These are phyloP conservation scores for Balamuthia mandrillaris DNA, from an alignment of 208 protist genomes.

Conservation along the genomic window DNA sequence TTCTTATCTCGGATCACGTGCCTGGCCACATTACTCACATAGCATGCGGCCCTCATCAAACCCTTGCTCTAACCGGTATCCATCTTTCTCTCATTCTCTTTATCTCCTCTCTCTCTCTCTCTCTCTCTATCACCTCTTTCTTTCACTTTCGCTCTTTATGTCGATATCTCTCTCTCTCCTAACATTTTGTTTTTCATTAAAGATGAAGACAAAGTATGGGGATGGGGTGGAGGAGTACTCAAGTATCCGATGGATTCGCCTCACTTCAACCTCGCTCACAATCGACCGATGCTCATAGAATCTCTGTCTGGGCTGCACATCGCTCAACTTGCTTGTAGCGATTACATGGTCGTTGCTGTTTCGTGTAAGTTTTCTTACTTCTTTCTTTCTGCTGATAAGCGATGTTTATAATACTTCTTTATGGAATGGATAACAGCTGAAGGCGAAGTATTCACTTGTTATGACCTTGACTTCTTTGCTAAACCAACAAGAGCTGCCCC, in stretches of 20 bases:
- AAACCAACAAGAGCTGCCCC: not conserved
- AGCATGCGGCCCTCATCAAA: not conserved
- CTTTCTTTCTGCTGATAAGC: not conserved
- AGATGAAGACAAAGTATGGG: not conserved
- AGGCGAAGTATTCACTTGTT: not conserved
- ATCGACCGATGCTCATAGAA: not conserved
- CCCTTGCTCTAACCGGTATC: not conserved
- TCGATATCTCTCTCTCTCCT: not conserved
- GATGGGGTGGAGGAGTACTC: not conserved
- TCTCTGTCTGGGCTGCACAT: not conserved
- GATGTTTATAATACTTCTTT: too few relatives aligned
- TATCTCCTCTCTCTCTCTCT: too few relatives aligned
- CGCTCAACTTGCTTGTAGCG: not conserved
- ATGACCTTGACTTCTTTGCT: not conserved
- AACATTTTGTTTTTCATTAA: not conserved
- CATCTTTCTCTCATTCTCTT: too few relatives aligned
- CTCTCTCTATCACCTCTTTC: too few relatives aligned
- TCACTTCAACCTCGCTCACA: not conserved
- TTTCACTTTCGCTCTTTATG: too few relatives aligned
- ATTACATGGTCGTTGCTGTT: not conserved
- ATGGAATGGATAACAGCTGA: not conserved
- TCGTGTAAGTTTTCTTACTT: not conserved
- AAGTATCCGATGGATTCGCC: not conserved
- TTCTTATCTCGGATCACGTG: not conserved
- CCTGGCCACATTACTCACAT: not conserved